phyloP scores from a whole-genome alignment of 2,329 filamentous ascomycete genomes.

The Colletotrichum cordylinicola region DNA sequence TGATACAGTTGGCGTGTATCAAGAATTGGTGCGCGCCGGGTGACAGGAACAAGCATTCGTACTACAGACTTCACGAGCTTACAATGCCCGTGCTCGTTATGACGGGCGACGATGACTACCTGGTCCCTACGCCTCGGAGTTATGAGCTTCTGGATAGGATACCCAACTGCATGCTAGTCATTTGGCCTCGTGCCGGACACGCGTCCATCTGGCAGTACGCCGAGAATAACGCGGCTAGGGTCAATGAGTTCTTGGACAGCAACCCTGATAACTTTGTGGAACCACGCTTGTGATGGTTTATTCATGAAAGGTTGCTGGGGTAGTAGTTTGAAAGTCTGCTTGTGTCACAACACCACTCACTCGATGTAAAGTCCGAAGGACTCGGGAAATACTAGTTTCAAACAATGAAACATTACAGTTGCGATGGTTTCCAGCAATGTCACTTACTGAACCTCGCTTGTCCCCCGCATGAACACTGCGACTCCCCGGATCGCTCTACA shows the following conservation, averaged over 20 bases:
- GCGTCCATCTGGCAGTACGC: slow-evolving; percentile 10
- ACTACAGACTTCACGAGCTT: neutral
- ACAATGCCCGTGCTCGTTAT: slow-evolving; percentile 11
- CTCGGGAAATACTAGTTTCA: neutral
- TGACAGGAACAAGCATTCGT: neutral
- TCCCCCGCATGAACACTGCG: neutral
- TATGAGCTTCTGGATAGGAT: slow-evolving; percentile 7
- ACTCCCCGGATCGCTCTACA: neutral
- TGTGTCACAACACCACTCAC: neutral
- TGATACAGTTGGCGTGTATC: neutral
- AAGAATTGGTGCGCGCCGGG: slow-evolving; percentile 1
- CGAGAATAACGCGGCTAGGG: neutral
- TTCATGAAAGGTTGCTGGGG: neutral
- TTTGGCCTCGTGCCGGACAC: slow-evolving; percentile 6
- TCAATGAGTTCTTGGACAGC: slow-evolving; percentile 6
- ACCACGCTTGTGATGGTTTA: neutral
- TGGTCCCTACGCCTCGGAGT: slow-evolving; percentile 6
- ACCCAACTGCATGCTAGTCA: neutral
- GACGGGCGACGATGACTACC: slow-evolving; percentile 10
- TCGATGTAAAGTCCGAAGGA: neutral
- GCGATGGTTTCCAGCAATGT: neutral
- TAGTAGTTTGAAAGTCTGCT: neutral
- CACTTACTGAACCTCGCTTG: neutral
- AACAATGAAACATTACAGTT: neutral
- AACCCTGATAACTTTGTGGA: neutral